phyloP scores from a whole-genome alignment of 2,329 filamentous ascomycete genomes.

The Sclerotinia subarctica region DNA sequence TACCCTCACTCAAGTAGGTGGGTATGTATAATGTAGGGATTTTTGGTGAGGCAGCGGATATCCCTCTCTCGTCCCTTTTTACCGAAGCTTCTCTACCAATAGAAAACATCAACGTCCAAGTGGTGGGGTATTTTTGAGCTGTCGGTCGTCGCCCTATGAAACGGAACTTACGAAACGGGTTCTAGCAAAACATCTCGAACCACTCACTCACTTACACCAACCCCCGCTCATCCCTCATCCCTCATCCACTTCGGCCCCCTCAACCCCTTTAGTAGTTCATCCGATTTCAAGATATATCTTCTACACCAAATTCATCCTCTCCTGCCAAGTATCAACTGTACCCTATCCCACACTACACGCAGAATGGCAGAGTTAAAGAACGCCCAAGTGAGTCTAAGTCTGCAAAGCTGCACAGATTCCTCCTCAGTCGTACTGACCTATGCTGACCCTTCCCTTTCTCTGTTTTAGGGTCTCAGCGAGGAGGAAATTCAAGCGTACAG shows the following conservation, averaged over 20 bases:
- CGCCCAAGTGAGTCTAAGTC: neutral
- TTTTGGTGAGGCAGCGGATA: neutral
- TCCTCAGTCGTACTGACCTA: neutral
- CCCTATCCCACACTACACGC: neutral
- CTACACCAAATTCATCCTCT: neutral
- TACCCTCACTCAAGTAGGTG: too few relatives aligned
- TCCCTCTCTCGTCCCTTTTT: neutral
- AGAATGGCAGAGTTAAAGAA: constrained; percentile 14
- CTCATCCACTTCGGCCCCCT: too few relatives aligned
- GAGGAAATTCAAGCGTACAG: constrained; percentile 21
- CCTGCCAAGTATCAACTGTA: neutral
- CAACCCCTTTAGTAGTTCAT: neutral
- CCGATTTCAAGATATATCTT: neutral
- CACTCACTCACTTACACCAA: neutral
- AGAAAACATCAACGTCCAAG: neutral
- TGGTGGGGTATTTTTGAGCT: neutral
- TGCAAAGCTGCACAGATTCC: neutral
- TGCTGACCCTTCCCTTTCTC: neutral
- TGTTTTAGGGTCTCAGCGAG: constrained; percentile 17
- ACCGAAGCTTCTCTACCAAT: neutral
- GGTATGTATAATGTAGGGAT: too few relatives aligned
- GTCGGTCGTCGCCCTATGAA: constrained; percentile 3
- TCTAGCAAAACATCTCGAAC: neutral
- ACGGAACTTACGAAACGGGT: neutral
- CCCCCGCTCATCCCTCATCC: neutral